Percentiles rank a stretch among this genome's conserved stretches.
Conservation (phyloP, 73 alveolate genomes). For the Stentor coeruleus region DNA sequence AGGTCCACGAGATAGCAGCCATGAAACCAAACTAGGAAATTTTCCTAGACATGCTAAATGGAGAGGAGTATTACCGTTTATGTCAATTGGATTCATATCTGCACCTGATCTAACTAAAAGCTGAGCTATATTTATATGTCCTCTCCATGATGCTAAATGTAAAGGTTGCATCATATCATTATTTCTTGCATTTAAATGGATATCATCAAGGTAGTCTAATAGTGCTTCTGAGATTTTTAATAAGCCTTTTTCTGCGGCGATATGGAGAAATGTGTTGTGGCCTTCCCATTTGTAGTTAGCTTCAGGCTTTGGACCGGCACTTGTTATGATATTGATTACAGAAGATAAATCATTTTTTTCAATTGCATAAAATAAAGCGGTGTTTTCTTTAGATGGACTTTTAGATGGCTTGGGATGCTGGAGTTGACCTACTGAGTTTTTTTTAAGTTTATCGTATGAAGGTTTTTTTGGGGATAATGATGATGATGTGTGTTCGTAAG, state of each 20-base stretch:
- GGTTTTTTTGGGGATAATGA: no score
- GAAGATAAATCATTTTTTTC: neutral
- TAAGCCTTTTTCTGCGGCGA: slow-evolving; percentile 14
- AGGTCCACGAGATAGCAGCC: neutral
- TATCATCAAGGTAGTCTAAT: neutral
- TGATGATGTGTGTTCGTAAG: neutral
- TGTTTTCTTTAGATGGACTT: neutral
- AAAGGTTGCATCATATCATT: neutral
- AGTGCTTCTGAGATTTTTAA: neutral
- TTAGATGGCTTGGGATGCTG: no score
- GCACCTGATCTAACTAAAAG: slow-evolving; percentile 6
- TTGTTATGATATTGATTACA: no score
- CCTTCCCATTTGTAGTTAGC: neutral
- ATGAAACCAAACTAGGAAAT: neutral
- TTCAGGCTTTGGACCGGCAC: neutral
- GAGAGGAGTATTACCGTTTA: slow-evolving; percentile 2
- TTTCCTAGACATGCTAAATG: neutral
- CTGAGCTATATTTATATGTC: neutral
- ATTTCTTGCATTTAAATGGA: neutral
- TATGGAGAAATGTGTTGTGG: neutral
- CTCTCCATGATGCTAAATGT: slow-evolving; percentile 13
- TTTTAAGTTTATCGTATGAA: no score
- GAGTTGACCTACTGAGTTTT: no score
- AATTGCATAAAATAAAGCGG: neutral
- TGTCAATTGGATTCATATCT: slow-evolving; percentile 15